A percentile compares a stretch with the other conserved stretches of the same genome.
These are phyloP conservation scores for Cinnamomum chago DNA, from an alignment of 164 flowering plant species.

Conservation along the genomic window DNA sequence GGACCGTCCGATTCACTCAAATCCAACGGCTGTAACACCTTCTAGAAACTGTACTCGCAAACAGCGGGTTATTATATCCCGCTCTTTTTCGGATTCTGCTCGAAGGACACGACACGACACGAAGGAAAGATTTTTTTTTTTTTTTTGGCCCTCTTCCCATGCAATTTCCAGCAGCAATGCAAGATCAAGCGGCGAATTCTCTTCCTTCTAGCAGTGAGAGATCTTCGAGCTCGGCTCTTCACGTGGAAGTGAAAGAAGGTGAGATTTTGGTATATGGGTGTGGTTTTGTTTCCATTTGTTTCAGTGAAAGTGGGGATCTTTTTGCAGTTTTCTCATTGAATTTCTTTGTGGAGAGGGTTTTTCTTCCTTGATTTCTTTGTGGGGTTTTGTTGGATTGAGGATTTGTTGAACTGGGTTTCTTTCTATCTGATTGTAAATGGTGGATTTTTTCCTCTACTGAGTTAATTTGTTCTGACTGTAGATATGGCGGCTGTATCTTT, in stretches of 20 bases:
- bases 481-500: neutral
- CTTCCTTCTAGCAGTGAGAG: constrained; percentile 91
- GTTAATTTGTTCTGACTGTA: neutral
- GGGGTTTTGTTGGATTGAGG: neutral
- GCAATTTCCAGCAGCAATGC: constrained; percentile 35
- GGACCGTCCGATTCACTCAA: constrained; percentile 30
- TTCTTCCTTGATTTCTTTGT: neutral
- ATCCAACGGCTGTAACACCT: constrained; percentile 35
- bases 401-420: neutral
- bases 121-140: constrained; percentile 13
- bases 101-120: neutral
- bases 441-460: neutral
- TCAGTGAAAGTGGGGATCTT: neutral
- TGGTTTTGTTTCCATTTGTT: neutral
- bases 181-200: constrained; percentile 71
- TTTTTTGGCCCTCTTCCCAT: constrained; percentile 3
- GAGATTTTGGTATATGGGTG: constrained; percentile 4
- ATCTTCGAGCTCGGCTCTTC: constrained; percentile 91
- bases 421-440: neutral
- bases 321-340: no score
- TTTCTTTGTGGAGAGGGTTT: neutral
- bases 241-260: constrained; percentile 85
- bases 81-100: constrained; percentile 35
- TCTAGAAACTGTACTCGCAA: constrained; percentile 4
- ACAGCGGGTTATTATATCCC: constrained; percentile 35